Evolutionary conservation across 2,329 filamentous ascomycete species (phyloP), one percentile per base, ranked within the genome.

Genomic region (Sarocladium kiliense): DNA sequence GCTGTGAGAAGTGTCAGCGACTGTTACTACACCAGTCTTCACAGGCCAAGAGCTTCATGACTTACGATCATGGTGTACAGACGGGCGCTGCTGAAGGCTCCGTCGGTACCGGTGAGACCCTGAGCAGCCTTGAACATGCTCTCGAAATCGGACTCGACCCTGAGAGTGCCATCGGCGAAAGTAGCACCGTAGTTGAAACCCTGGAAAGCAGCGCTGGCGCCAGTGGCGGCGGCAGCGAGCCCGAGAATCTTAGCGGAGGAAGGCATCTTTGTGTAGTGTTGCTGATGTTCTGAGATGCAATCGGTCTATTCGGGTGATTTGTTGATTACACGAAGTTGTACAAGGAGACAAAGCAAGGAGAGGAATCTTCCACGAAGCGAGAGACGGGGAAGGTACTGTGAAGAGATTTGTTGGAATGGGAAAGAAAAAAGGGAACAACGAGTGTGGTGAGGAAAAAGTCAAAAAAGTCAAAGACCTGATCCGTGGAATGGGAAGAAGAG

Each of bases 131-230:
- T 81, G 78, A 90, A 90, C 71, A 88, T 82, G 63, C 78, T 73
- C 74, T 88, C 82, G 70, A 87, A 92, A 66, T 89, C 85, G 12
- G 76, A 63, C 64, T 87, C 79, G 54, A 64, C 62, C 74, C 88
- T 88, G 65, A 77, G 71, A 32, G 77, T 71, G 58, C 84, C 80
- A 63, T 83, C 80, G 49, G 77, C 79, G 65, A 84, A 84, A 57
- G 78, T 78, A 56, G 79, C 76, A 60, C 85, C 87, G 60, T 88
- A 90, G 78, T 90, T 90, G 82, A 90, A 90, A 62, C 88, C 88
- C 59, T 82, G 77, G 68, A 74, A 71, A 50, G 67, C 69, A 50
- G 74, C 75, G 59, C 64, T 59, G 65, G 67, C 41, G 68, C 61
- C 19, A 18, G 26, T 41, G 69, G 70, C 58, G 58, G 66, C 66